phyloP scores from a whole-genome alignment of 768 basidiomycete species.

The Suillus sp. region DNA sequence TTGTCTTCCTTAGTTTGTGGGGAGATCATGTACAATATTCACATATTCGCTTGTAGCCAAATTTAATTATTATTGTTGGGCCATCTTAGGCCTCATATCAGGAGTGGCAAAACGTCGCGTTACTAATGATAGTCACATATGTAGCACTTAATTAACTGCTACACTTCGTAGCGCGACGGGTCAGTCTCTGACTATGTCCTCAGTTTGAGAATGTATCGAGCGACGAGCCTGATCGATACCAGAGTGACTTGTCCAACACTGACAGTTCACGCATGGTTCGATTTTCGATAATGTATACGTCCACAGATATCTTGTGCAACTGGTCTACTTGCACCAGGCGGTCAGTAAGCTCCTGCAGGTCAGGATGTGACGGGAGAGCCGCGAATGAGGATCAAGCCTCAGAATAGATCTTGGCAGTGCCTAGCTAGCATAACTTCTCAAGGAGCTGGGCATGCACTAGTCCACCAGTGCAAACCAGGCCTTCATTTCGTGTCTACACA shows the following conservation, averaged over 20 bases:
- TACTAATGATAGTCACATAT: not conserved
- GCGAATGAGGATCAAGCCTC: slow-evolving; percentile 74
- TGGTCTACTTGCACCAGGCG: slow-evolving; percentile 66
- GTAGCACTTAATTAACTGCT: not conserved
- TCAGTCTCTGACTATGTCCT: not conserved
- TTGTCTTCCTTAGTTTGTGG: not conserved
- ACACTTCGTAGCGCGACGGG: not conserved
- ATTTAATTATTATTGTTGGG: not conserved
- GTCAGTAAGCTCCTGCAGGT: slow-evolving; percentile 88
- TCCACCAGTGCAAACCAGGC: slow-evolving; percentile 87
- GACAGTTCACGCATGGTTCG: not conserved
- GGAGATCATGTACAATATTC: not conserved
- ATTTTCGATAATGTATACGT: too few relatives aligned
- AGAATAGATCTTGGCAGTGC: slow-evolving; percentile 77
- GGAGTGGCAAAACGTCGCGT: not conserved
- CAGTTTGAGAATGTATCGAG: not conserved
- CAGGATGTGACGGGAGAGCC: slow-evolving; percentile 55
- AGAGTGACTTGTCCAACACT: not conserved
- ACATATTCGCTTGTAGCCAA: not conserved
- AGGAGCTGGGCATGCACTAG: slow-evolving; percentile 80
- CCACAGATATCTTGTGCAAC: too few relatives aligned
- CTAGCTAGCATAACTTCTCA: slow-evolving; percentile 94
- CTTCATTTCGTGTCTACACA: slow-evolving; percentile 96
- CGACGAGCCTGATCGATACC: not conserved
- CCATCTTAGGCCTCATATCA: not conserved